phyloP scores from a whole-genome alignment of 1,139 yeast species.

The Debaryomycetaceae sp. region DNA sequence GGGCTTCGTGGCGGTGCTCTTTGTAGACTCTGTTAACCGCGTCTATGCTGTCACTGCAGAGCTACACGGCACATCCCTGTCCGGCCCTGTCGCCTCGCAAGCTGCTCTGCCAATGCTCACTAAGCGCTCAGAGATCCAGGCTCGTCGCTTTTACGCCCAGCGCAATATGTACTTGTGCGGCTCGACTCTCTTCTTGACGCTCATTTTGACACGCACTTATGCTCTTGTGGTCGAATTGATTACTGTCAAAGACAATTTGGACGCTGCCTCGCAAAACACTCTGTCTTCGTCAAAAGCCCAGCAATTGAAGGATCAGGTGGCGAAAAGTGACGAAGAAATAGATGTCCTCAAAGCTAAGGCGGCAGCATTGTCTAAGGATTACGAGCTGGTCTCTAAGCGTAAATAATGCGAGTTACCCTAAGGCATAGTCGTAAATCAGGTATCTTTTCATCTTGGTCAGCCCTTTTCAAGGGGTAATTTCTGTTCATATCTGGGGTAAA shows the following conservation, averaged over 20 bases:
- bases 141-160: slow-evolving; percentile 90
- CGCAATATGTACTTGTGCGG: slow-evolving; percentile 96
- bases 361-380: slow-evolving; percentile 52
- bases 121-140: slow-evolving; percentile 73
- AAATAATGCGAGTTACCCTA: no score
- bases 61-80: slow-evolving; percentile 15
- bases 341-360: slow-evolving; percentile 65
- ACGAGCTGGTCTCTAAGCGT: slow-evolving; percentile 31
- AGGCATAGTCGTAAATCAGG: no score
- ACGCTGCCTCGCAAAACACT: slow-evolving; percentile 18
- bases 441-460: no score
- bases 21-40: slow-evolving; percentile 81
- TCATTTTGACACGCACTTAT: slow-evolving; percentile 81
- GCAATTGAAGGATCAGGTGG: slow-evolving; percentile 43
- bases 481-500: no score
- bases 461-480: no score
- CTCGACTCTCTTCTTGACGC: slow-evolving; percentile 80
- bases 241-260: slow-evolving; percentile 48
- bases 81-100: slow-evolving; percentile 9
- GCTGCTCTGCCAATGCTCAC: slow-evolving; percentile 15
- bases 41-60: slow-evolving; percentile 65
- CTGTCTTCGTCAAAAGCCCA: slow-evolving; percentile 25
- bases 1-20: slow-evolving; percentile 74
- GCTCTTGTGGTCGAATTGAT: slow-evolving; percentile 69
- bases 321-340: slow-evolving; percentile 52